These are phyloP conservation scores for Cadophora sp. DNA, from an alignment of 2,329 filamentous ascomycete genomes.

Conservation along the genomic window DNA sequence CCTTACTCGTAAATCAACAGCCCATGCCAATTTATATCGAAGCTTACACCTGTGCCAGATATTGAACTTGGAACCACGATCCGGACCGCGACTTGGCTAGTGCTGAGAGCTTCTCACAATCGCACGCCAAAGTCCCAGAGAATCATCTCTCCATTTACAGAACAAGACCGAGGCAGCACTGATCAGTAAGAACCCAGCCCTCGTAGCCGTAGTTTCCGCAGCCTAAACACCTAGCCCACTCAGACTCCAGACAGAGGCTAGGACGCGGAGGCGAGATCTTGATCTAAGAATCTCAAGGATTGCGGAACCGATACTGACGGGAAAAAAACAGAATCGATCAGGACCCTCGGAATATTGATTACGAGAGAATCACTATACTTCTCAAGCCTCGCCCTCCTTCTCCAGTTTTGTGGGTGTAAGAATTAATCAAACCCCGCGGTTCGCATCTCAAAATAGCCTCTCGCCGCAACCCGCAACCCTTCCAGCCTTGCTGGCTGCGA, in stretches of 20 bases:
- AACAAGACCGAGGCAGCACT: background rate
- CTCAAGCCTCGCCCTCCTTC: slow-evolving; percentile 25
- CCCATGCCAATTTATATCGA: background rate
- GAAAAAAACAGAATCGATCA: background rate
- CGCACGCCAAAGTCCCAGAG: background rate
- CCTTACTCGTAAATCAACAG: slow-evolving; percentile 11
- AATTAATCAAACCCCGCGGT: slow-evolving; percentile 31
- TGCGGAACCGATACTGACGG: background rate
- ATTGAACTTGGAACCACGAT: background rate
- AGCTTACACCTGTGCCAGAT: slow-evolving; percentile 13
- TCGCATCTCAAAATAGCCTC: slow-evolving; percentile 29
- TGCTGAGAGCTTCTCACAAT: background rate
- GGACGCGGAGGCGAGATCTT: slow-evolving; percentile 1
- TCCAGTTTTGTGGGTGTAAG: slow-evolving; percentile 25
- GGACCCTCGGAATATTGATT: slow-evolving; percentile 24
- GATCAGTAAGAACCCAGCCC: background rate
- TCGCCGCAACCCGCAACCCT: background rate
- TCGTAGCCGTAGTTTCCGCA: slow-evolving; percentile 3
- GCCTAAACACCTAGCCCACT: slow-evolving; percentile 7
- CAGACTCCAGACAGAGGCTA: background rate
- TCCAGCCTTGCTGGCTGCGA: slow-evolving; percentile 9
- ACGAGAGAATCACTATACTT: slow-evolving; percentile 30
- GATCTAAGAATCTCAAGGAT: background rate
- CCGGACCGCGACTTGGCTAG: background rate
- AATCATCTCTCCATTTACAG: background rate